Percentiles rank a stretch among this genome's conserved stretches.
phyloP scores from a whole-genome alignment of 2,329 filamentous ascomycete genomes.

The Didymella pomorum region DNA sequence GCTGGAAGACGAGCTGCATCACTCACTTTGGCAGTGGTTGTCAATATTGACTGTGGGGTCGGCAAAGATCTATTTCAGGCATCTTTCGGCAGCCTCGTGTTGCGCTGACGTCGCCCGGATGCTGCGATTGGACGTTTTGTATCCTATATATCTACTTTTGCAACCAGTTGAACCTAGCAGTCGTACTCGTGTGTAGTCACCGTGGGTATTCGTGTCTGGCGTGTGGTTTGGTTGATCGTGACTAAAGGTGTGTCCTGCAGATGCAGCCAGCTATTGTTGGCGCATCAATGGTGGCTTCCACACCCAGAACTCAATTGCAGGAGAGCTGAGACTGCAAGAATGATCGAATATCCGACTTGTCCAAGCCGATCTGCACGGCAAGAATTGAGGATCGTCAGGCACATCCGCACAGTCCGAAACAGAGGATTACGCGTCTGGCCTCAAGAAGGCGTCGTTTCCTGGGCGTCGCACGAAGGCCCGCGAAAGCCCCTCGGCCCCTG shows the following conservation, averaged over 20 bases:
- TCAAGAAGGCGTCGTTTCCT: neutral
- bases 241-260: neutral
- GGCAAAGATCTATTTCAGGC: constrained; percentile 23
- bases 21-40: constrained; percentile 15
- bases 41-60: constrained; percentile 17
- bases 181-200: constrained; percentile 4
- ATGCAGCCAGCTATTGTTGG: neutral
- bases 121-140: constrained; percentile 17
- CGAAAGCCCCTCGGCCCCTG: constrained; percentile 1
- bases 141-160: constrained; percentile 4
- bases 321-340: no score
- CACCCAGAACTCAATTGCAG: no score
- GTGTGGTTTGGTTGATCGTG: neutral
- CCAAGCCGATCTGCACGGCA: neutral
- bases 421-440: constrained; percentile 17
- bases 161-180: neutral
- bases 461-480: constrained; percentile 6
- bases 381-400: constrained; percentile 13
- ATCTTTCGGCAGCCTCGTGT: constrained; percentile 19
- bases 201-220: neutral
- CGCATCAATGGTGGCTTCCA: no score
- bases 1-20: constrained; percentile 18
- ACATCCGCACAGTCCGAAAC: constrained; percentile 11
- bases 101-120: constrained; percentile 17
- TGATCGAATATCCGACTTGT: no score